Evolutionary conservation across 805 yeast genomes (phyloP), one percentile per base, ranked within the genome.

Genomic region (Middelhovenomyces tepae): DNA sequence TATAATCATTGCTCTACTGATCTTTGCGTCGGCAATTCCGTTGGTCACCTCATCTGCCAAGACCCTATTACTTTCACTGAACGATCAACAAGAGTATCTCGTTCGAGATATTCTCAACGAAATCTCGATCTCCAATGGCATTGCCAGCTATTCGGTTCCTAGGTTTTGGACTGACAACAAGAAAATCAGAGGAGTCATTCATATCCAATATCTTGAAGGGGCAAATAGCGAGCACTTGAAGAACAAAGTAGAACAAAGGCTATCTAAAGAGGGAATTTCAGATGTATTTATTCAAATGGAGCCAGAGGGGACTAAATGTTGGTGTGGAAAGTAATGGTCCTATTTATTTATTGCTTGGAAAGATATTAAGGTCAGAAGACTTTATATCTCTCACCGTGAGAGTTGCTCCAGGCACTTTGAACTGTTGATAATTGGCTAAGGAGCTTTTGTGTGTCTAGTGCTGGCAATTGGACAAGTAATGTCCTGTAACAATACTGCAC

Each of bases 71-170:
- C 63, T 91, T 17, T 69, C 78, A 17, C 56, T 89, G 22, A 69
- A 65, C 32, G 64, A 64, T 20, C 61, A 63, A 24, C 74, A 77
- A 31, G 94, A 85, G 44, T 67, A 67, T 36, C 56, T 64, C 27
- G 62, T 89, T 5, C 68, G 86, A 25, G 71, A 70, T 18, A 69
- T 79, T 0, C 60, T 89, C 27, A 72, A 74, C 40, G 89, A 83
- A 36, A 64, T 87, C 3, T 62, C 78, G 3, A 63, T 67, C 16
- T 68, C 82, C 4, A 77, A 81, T 5, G 97, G 96, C 2, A 82
- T 89, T 2, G 73, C 77, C 32, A 77, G 94, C 1, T 85, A 84
- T 48, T 74, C 93, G 0, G 79, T 85, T 0, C 96, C 97, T 7
- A 69, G 94, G 46, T 87, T 89, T 56, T 89, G 97, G 97, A 83